Evolutionary conservation across 306 rosid genomes (phyloP).

Genomic region (Quercus mongolica): DNA sequence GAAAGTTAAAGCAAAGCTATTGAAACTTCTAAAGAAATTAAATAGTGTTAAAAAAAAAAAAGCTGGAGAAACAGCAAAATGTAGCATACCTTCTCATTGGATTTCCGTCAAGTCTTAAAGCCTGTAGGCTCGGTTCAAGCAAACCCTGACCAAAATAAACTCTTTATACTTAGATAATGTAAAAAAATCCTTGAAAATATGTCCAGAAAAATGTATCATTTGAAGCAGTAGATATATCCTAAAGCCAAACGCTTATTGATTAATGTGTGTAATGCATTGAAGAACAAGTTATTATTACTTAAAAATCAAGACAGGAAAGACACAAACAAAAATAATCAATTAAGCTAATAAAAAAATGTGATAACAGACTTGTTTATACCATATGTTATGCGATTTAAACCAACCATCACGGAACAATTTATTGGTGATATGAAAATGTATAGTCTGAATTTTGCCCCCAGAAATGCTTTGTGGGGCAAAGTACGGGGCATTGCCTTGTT

Average conservation of each 20-base stretch:
- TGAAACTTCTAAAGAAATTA: neutral
- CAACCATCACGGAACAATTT: neutral
- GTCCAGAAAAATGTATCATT: slow-evolving; percentile 1
- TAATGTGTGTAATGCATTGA: neutral
- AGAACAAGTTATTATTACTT: neutral
- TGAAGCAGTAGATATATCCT: neutral
- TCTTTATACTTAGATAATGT: slow-evolving; percentile 13
- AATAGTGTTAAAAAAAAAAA: neutral
- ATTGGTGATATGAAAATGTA: neutral
- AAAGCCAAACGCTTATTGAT: neutral
- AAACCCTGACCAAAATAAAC: slow-evolving; percentile 59
- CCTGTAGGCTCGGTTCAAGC: slow-evolving; percentile 78
- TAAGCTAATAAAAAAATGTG: neutral
- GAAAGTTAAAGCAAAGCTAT: neutral
- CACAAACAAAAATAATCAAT: neutral
- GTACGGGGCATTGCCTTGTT: neutral
- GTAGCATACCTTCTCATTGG: slow-evolving; percentile 80
- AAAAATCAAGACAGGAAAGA: neutral
- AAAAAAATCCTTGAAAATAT: slow-evolving; percentile 2
- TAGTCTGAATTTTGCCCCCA: neutral
- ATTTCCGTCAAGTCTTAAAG: slow-evolving; percentile 83
- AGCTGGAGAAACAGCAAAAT: neutral
- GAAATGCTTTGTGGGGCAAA: neutral
- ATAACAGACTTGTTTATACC: neutral
- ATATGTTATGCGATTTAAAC: neutral